These are phyloP conservation scores for Glaciozyma antarctica DNA, from an alignment of 768 basidiomycete species.

Conservation along the genomic window DNA sequence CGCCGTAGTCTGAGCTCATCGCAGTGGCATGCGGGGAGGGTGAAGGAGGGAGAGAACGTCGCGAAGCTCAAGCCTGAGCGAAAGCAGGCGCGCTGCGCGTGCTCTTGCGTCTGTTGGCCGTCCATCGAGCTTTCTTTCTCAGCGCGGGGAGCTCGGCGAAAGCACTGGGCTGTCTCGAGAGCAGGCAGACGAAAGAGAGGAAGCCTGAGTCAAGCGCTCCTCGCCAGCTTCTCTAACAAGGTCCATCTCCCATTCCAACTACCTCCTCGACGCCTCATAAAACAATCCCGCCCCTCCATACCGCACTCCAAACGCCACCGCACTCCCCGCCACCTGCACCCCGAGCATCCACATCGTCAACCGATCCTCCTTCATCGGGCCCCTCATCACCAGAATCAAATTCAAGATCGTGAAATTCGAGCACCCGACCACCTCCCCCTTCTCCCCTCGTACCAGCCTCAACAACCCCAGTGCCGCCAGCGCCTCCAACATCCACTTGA, in stretches of 20 bases:
- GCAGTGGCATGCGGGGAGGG: too few relatives aligned
- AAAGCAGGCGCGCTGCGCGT: too few relatives aligned
- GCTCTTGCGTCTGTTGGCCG: too few relatives aligned
- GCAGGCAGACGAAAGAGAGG: too few relatives aligned
- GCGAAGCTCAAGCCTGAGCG: too few relatives aligned
- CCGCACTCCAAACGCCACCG: constrained; percentile 70
- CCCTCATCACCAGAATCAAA: constrained; percentile 64
- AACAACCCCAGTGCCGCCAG: constrained; percentile 60
- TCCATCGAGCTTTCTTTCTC: too few relatives aligned
- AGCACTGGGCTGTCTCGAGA: too few relatives aligned
- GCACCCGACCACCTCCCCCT: constrained; percentile 55
- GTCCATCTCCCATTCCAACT: not conserved
- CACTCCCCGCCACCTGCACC: constrained; percentile 71
- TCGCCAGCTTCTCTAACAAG: too few relatives aligned
- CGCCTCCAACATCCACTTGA: constrained; percentile 48
- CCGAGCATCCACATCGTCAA: constrained; percentile 64
- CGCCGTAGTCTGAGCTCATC: constrained; percentile 14
- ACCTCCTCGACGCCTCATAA: constrained; percentile 85
- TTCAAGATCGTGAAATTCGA: constrained; percentile 91
- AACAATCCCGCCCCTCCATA: constrained; percentile 82
- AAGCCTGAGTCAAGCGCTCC: too few relatives aligned
- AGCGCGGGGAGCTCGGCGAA: too few relatives aligned
- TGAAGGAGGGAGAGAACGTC: too few relatives aligned
- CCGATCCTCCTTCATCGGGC: constrained; percentile 74
- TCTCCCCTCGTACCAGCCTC: constrained; percentile 50